A percentile compares a stretch with the other conserved stretches of the same genome.
Conservation (phyloP, 2,329 filamentous ascomycete genomes). For the Clarireedia hainanense region DNA sequence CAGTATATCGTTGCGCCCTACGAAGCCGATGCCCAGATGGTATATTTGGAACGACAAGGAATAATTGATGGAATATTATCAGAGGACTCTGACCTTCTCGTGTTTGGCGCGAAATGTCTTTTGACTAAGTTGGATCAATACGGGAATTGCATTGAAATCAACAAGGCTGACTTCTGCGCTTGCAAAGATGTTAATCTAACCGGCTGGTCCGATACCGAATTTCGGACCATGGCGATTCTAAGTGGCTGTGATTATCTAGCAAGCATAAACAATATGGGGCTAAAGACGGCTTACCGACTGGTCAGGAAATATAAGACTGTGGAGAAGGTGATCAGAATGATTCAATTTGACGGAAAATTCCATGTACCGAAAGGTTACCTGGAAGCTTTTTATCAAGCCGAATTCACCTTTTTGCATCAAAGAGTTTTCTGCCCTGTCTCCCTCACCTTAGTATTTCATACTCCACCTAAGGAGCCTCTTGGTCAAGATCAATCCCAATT, state of each 20-base stretch:
- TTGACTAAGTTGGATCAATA: conserved; percentile 93
- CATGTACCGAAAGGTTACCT: conserved; percentile 75
- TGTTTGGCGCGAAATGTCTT: conserved; percentile 86
- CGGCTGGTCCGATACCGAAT: conserved; percentile 87
- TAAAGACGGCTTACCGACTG: conserved; percentile 90
- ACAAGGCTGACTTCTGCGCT: conserved; percentile 78
- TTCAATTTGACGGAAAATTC: conserved; percentile 85
- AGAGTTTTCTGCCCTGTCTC: conserved; percentile 81
- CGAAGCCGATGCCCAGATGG: conserved; percentile 94
- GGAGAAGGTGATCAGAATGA: conserved; percentile 71
- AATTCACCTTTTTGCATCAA: conserved; percentile 88
- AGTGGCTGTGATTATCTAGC: conserved; percentile 95
- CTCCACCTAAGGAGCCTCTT: conserved; percentile 53
- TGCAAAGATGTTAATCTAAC: conserved; percentile 83
- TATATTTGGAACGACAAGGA: conserved; percentile 82
- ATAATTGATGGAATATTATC: conserved; percentile 83
- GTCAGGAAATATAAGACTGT: conserved; percentile 84
- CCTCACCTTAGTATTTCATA: conserved; percentile 67
- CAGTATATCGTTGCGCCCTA: conserved; percentile 93
- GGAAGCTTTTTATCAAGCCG: conserved; percentile 74
- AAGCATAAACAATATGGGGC: conserved; percentile 73
- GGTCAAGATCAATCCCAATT: conserved; percentile 67
- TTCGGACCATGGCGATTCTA: conserved; percentile 90
- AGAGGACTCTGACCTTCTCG: conserved; percentile 91
- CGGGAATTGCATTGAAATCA: conserved; percentile 87